These are phyloP conservation scores for Hypsizygus marmoreus DNA, from an alignment of 768 basidiomycete species.

Conservation along the genomic window DNA sequence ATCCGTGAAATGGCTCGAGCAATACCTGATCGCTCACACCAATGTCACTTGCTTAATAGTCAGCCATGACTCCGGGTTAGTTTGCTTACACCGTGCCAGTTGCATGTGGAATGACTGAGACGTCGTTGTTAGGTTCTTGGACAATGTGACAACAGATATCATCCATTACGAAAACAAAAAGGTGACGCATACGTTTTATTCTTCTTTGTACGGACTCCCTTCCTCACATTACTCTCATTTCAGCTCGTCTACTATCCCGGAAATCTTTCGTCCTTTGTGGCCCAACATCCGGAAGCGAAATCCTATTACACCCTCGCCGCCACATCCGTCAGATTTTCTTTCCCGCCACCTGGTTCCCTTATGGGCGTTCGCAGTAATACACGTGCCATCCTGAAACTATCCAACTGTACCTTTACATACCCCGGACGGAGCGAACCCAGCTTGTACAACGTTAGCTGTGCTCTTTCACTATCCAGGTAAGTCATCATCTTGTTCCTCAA, in stretches of 20 bases:
- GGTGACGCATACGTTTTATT: slow-evolving; percentile 32
- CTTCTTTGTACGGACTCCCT: slow-evolving; percentile 2
- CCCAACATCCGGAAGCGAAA: slow-evolving; percentile 87
- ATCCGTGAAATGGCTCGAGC: slow-evolving; percentile 91
- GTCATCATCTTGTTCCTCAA: slow-evolving; percentile 27
- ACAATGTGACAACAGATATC: slow-evolving; percentile 94
- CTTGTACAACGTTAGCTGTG: slow-evolving; percentile 86
- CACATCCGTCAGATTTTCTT: slow-evolving; percentile 91
- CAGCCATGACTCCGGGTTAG: slow-evolving; percentile 94
- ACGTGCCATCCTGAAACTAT: slow-evolving; percentile 91
- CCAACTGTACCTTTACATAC: slow-evolving; percentile 92
- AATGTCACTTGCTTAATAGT: slow-evolving; percentile 91
- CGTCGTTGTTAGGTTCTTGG: slow-evolving; percentile 68
- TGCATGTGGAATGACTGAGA: slow-evolving; percentile 13
- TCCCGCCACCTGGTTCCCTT: slow-evolving; percentile 93
- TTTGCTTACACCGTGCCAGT: slow-evolving; percentile 13
- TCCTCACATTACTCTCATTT: slow-evolving; percentile 11
- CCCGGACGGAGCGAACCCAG: slow-evolving; percentile 81
- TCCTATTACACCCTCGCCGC: slow-evolving; percentile 97
- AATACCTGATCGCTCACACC: slow-evolving; percentile 79
- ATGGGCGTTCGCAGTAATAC: slow-evolving; percentile 98
- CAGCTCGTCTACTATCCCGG: slow-evolving; percentile 93
- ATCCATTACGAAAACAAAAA: slow-evolving; percentile 97
- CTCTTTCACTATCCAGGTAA: slow-evolving; percentile 88
- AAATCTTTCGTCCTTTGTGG: slow-evolving; percentile 89